These are phyloP conservation scores for Fusarium sp. DNA, from an alignment of 2,329 filamentous ascomycete species.

Conservation along the genomic window DNA sequence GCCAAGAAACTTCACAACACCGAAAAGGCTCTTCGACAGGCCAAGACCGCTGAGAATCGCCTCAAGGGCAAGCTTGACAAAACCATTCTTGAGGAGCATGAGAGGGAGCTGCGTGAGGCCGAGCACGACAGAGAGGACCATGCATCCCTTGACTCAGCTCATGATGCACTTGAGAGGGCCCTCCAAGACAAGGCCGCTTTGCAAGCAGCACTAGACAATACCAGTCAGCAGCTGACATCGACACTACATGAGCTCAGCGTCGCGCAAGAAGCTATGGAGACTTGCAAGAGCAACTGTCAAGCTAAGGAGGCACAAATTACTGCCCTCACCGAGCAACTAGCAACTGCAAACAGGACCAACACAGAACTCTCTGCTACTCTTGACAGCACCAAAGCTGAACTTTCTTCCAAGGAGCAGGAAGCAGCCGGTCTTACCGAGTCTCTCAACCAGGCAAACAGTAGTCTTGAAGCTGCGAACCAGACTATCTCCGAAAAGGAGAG, in stretches of 20 bases:
- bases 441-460: neutral
- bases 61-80: constrained; percentile 14
- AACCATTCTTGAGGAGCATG: constrained; percentile 2
- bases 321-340: constrained; percentile 1
- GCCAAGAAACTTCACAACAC: neutral
- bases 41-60: constrained; percentile 3
- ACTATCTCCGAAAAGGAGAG: neutral
- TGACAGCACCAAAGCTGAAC: neutral
- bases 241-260: neutral
- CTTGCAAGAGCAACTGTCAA: neutral
- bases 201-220: neutral
- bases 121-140: constrained; percentile 4
- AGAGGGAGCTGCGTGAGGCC: constrained; percentile 1
- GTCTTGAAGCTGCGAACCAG: neutral
- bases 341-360: neutral
- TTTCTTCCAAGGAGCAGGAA: neutral
- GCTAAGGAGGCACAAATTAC: neutral
- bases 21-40: neutral
- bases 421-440: neutral
- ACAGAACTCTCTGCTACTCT: neutral
- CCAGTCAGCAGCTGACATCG: neutral
- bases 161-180: neutral
- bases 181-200: neutral
- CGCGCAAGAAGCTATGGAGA: neutral
- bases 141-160: neutral